phyloP scores from a whole-genome alignment of 495 filamentous ascomycete genomes.

The Neurospora sp. region DNA sequence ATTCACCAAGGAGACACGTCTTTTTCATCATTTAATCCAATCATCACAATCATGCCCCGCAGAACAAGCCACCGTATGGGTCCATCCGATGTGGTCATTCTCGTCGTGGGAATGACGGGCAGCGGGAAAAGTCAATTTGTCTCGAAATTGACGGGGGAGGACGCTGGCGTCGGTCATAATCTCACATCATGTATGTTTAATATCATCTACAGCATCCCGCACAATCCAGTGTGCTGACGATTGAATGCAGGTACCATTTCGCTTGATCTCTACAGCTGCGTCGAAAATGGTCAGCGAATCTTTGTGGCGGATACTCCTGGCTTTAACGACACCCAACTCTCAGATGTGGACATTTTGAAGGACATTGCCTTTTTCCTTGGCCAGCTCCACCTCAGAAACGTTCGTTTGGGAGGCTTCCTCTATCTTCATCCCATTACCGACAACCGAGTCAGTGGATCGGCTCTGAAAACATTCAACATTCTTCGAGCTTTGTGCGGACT shows the following conservation, averaged over 20 bases:
- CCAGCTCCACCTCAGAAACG: slow-evolving; percentile 4
- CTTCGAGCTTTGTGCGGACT: neutral
- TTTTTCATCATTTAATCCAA: neutral
- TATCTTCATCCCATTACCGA: slow-evolving; percentile 3
- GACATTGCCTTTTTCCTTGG: slow-evolving; percentile 28
- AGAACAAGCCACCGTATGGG: neutral
- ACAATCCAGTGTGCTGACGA: neutral
- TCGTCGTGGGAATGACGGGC: slow-evolving; percentile 29
- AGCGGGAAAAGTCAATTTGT: slow-evolving; percentile 32
- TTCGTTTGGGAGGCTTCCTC: neutral
- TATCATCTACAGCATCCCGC: neutral
- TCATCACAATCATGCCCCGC: neutral
- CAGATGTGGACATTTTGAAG: slow-evolving; percentile 29
- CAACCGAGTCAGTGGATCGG: neutral
- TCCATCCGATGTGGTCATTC: slow-evolving; percentile 1
- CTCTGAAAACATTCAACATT: neutral
- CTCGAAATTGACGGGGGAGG: slow-evolving; percentile 13
- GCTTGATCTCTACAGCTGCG: neutral
- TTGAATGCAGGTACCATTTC: neutral
- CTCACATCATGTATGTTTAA: slow-evolving; percentile 17
- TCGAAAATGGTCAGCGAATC: slow-evolving; percentile 13
- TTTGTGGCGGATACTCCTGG: slow-evolving; percentile 35
- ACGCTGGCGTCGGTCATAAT: slow-evolving; percentile 13
- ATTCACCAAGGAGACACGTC: neutral
- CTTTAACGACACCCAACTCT: slow-evolving; percentile 32